Evolutionary conservation across 805 yeast species (phyloP).

Genomic region (Zygotorulaspora florentina): DNA sequence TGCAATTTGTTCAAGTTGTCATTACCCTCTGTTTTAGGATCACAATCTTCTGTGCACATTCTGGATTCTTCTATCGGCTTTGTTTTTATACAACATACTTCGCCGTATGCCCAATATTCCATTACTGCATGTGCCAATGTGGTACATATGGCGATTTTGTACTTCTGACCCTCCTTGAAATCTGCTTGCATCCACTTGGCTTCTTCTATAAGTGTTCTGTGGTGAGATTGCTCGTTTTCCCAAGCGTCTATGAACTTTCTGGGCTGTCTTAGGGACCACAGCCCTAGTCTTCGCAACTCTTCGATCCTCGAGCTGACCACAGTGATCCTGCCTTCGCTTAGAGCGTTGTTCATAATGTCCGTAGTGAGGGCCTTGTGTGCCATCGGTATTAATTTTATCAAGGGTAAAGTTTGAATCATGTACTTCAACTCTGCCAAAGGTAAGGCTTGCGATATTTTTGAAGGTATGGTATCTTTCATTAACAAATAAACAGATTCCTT

Average conservation of each 20-base stretch:
- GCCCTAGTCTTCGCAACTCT: conserved; percentile 78
- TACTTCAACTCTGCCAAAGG: conserved; percentile 85
- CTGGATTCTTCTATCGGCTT: conserved; percentile 31
- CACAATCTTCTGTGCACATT: no score
- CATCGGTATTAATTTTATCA: conserved; percentile 73
- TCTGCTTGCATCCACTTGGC: conserved; percentile 82
- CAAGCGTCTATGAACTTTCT: conserved; percentile 64
- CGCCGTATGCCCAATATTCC: conserved; percentile 78
- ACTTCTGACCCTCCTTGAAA: conserved; percentile 63
- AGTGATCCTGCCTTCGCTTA: conserved; percentile 86
- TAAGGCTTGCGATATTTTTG: conserved; percentile 50
- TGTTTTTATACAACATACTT: conserved; percentile 57
- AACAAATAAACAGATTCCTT: conserved; percentile 43
- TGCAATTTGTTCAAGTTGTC: not conserved
- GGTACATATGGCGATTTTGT: conserved; percentile 65
- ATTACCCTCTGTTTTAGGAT: not conserved
- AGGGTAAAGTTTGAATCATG: conserved; percentile 81
- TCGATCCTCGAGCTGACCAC: conserved; percentile 88
- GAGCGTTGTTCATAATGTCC: conserved; percentile 76
- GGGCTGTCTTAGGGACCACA: conserved; percentile 92
- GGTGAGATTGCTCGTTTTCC: conserved; percentile 45
- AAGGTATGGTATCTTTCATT: conserved; percentile 50
- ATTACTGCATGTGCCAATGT: conserved; percentile 65
- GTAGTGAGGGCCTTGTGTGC: conserved; percentile 85
- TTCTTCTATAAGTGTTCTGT: conserved; percentile 74